phyloP scores from a whole-genome alignment of 2,329 filamentous ascomycete species.

The Epichloe scottii region DNA sequence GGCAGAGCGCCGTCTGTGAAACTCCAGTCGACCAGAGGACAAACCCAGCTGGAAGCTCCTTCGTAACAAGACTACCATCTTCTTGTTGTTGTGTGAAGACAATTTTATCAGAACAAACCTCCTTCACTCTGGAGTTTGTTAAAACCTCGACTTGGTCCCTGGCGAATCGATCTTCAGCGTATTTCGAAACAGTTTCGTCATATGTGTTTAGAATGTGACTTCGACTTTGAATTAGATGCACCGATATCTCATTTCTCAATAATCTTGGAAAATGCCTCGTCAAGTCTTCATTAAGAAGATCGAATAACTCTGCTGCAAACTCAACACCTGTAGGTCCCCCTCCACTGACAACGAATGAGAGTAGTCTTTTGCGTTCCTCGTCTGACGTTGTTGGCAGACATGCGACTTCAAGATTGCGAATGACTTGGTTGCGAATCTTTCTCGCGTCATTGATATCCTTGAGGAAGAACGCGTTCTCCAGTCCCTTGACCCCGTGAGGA shows the following conservation, averaged over 20 bases:
- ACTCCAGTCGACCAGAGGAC: slow-evolving; percentile 98
- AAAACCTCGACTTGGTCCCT: slow-evolving; percentile 86
- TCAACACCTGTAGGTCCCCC: slow-evolving; percentile 95
- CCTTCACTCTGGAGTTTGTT: slow-evolving; percentile 86
- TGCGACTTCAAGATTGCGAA: slow-evolving; percentile 80
- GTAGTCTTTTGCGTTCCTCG: slow-evolving; percentile 69
- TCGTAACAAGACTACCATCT: slow-evolving; percentile 62
- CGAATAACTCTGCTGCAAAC: slow-evolving; percentile 91
- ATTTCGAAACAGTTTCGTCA: slow-evolving; percentile 84
- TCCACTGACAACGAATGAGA: slow-evolving; percentile 93
- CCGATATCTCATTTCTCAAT: slow-evolving; percentile 92
- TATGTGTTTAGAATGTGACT: slow-evolving; percentile 97
- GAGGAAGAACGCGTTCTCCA: slow-evolving; percentile 88
- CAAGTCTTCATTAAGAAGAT: slow-evolving; percentile 91
- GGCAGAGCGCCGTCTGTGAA: slow-evolving; percentile 68
- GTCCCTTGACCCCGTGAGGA: slow-evolving; percentile 85
- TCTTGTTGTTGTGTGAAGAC: slow-evolving; percentile 74
- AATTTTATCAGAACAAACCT: slow-evolving; percentile 73
- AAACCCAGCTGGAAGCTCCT: slow-evolving; percentile 91
- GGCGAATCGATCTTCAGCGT: slow-evolving; percentile 80
- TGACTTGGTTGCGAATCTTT: slow-evolving; percentile 74
- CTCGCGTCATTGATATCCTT: slow-evolving; percentile 93
- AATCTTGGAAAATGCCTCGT: slow-evolving; percentile 73
- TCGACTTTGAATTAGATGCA: slow-evolving; percentile 90
- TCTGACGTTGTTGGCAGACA: slow-evolving; percentile 88